Conservation (phyloP, 768 basidiomycete species). For the Xerocomellus intermedius region DNA sequence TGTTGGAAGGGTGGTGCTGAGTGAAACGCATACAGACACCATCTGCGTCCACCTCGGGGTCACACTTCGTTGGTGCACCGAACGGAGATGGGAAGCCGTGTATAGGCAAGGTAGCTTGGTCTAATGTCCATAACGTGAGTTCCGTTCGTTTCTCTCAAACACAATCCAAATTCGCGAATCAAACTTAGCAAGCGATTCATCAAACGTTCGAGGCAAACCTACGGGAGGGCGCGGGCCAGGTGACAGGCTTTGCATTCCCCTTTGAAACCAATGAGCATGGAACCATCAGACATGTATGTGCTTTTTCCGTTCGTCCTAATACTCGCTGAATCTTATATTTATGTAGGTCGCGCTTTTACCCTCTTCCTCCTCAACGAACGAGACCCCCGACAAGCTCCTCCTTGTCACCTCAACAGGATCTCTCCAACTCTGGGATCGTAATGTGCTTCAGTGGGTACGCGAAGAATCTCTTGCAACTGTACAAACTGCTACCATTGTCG, state of each 20-base stretch:
- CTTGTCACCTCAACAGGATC: slow-evolving; percentile 75
- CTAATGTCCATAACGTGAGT: slow-evolving; percentile 51
- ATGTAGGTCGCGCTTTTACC: slow-evolving; percentile 51
- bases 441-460: slow-evolving; percentile 65
- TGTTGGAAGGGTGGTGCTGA: neutral
- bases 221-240: slow-evolving; percentile 43
- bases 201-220: slow-evolving; percentile 53
- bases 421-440: slow-evolving; percentile 69
- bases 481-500: slow-evolving; percentile 65
- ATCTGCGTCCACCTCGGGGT: slow-evolving; percentile 42
- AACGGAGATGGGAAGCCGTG: slow-evolving; percentile 51
- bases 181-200: slow-evolving; percentile 49
- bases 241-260: slow-evolving; percentile 54
- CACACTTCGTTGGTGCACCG: slow-evolving; percentile 57
- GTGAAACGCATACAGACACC: slow-evolving; percentile 33
- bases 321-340: neutral
- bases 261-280: slow-evolving; percentile 70
- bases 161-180: neutral
- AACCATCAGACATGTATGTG: slow-evolving; percentile 60
- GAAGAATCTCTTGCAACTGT: slow-evolving; percentile 77
- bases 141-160: neutral
- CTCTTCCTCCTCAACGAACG: slow-evolving; percentile 36
- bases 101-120: slow-evolving; percentile 69
- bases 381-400: slow-evolving; percentile 41
- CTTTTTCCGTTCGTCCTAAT: neutral